Base-by-base conservation (phyloP, 129 eudicot species). In the Tagetes patula region DNA sequence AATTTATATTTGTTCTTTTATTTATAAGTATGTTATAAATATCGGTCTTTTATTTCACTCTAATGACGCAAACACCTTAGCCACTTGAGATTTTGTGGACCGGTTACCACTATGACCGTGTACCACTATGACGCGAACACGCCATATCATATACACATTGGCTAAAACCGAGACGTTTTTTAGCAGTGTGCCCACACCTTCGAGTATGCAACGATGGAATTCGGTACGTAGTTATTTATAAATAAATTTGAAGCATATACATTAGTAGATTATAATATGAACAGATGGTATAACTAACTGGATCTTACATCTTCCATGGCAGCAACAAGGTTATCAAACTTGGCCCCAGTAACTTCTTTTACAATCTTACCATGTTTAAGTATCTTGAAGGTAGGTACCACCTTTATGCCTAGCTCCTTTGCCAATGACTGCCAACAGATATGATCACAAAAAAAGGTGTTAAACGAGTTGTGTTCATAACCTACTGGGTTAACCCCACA, bases 351-450 rank as follows among this genome's bases (percentile, higher is more conserved):
- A 10, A 93, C 87, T 84, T 93, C 98, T 67, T 84, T 87, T 41
- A 84, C 85, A 78, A 93, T 65, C 79, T 90, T 84, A 69, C 86
- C 77, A 32, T 84, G 85, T 77, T 93, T 90, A 4, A 93, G 81
- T 67, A 93, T 86, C 88, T 93, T 93, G 90, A 93, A 93, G 65
- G 98, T 93, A 10, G 98, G 98, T 72, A 93, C 96, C 70, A 90
- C 98, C 73, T 74, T 84, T 40, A 93, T 86, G 20, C 96, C 96
- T 27, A 93, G 89, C 85, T 93, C 96, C 87, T 93, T 87, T 27
- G 98, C 98, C 63, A 93, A 75, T 59, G 91, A 56, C 96, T 90
- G 89, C 72, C 70, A 83, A 82, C 52, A 78, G 50, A 43, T 14
- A 41, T 40, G 6, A 42, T 42, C 46, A 4, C 7, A 42, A 42